Evolutionary conservation across 2,329 filamentous ascomycete genomes (phyloP).

Genomic region (Keithomyces neogunnii): DNA sequence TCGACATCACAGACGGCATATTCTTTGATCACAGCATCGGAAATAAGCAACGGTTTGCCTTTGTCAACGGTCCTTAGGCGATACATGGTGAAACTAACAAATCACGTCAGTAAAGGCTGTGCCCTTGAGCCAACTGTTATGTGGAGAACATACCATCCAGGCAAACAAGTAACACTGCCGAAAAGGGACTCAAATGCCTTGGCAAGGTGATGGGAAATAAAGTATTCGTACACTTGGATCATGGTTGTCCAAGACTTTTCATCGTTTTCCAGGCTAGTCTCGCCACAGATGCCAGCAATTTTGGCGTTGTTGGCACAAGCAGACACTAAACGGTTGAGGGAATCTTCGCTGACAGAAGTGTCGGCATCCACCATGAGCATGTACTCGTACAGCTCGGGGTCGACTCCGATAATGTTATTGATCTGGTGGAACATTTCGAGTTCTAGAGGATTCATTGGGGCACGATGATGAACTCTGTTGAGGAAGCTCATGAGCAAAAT

Average conservation of each 20-base stretch:
- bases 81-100: conserved; percentile 94
- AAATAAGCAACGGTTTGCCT: conserved; percentile 88
- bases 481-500: conserved; percentile 95
- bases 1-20: conserved; percentile 87
- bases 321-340: conserved; percentile 84
- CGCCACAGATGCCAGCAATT: conserved; percentile 95
- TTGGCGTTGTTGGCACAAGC: conserved; percentile 90
- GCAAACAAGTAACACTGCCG: conserved; percentile 95
- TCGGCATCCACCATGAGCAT: conserved; percentile 96
- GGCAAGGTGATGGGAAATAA: conserved; percentile 92
- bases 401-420: conserved; percentile 97
- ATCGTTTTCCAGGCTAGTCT: conserved; percentile 93
- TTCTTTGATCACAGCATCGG: conserved; percentile 77
- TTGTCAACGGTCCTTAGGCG: conserved; percentile 88
- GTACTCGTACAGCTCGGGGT: conserved; percentile 95
- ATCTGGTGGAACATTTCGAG: conserved; percentile 98
- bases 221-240: conserved; percentile 99
- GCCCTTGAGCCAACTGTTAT: neutral
- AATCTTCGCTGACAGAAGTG: conserved; percentile 87
- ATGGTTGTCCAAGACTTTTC: conserved; percentile 97
- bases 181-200: conserved; percentile 98
- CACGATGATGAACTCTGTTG: conserved; percentile 90
- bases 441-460: conserved; percentile 91
- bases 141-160: conserved; percentile 73
- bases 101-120: neutral